Base-by-base conservation (phyloP, 2,329 filamentous ascomycete genomes). In the Botrytis aclada region DNA sequence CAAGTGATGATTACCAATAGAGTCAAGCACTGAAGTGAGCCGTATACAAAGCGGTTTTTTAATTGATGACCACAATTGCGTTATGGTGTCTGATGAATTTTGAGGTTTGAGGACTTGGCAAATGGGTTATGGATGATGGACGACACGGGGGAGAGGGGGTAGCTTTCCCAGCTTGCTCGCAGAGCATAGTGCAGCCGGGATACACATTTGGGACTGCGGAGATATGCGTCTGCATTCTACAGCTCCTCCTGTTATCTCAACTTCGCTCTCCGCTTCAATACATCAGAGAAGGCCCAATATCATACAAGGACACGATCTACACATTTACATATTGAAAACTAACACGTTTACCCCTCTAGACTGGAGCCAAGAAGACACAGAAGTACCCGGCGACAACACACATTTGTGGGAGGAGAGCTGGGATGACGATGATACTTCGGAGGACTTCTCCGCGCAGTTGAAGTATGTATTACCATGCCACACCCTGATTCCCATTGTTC, bases 361-460 rank as follows among this genome's bases (percentile, higher is more conserved):
- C 84, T 99, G 96, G 96, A 87, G 91, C 70, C 91, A 94, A 82
- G 94, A 97, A 81, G 95, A 97, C 81, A 93, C 93, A 75, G 94
- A 98, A 81, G 92, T 91, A 72, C 92, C 92, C 87, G 89, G 87
- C 74, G 89, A 85, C 78, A 91, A 90, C 80, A 89, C 90, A 82
- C 95, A 98, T 85, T 86, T 99, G 71, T 99, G 96, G 96, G 96
- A 99, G 84, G 96, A 99, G 87, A 98, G 94, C 87, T 99, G 96
- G 96, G 96, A 99, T 81, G 96, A 99, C 81, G 95, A 98, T 82
- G 96, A 98, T 84, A 96, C 94, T 77, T 96, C 88, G 80, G 96
- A 99, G 82, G 96, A 99, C 81, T 99, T 99, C 83, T 96, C 94
- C 20, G 89, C 93, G 80, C 95, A 98, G 86, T 85, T 99, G 81